These are phyloP conservation scores for Trypanosoma boissoni DNA, from an alignment of 208 protist genomes.

Conservation along the genomic window DNA sequence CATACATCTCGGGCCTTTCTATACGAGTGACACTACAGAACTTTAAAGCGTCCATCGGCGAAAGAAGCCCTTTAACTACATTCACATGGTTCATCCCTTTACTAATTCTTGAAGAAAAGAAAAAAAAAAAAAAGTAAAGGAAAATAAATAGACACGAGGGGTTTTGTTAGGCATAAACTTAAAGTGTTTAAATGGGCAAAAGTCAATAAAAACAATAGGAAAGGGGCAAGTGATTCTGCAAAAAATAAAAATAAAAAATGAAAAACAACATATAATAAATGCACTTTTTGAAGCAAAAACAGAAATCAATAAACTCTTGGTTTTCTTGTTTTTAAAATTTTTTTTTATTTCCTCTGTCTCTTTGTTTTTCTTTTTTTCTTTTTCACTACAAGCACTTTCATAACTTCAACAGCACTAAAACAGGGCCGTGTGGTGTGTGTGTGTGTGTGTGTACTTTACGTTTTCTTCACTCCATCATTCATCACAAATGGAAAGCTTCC, in stretches of 20 bases:
- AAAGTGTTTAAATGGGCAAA: neutral
- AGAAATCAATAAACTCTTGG: neutral
- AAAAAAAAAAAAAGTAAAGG: neutral
- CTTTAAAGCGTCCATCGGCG: constrained; percentile 26
- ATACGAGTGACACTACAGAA: constrained; percentile 37
- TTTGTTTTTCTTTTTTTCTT: neutral
- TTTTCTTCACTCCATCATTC: neutral
- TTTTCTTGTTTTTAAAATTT: neutral
- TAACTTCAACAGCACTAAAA: no score
- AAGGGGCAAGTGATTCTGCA: constrained; percentile 9
- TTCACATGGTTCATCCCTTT: no score
- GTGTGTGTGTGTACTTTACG: no score
- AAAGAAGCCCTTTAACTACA: constrained; percentile 28
- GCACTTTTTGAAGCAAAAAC: neutral
- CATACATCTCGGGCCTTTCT: constrained; percentile 34
- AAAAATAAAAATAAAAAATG: constrained; percentile 11
- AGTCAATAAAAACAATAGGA: constrained; percentile 12
- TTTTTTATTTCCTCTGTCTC: neutral
- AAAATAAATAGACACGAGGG: neutral
- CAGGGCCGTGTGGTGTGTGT: no score
- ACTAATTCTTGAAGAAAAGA: neutral
- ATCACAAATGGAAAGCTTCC: constrained; percentile 4
- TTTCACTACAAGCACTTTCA: no score
- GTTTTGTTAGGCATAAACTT: neutral
- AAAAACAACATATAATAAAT: neutral